Conservation (phyloP, 2,329 filamentous ascomycete species). For the Beauveria rudraprayagi region DNA sequence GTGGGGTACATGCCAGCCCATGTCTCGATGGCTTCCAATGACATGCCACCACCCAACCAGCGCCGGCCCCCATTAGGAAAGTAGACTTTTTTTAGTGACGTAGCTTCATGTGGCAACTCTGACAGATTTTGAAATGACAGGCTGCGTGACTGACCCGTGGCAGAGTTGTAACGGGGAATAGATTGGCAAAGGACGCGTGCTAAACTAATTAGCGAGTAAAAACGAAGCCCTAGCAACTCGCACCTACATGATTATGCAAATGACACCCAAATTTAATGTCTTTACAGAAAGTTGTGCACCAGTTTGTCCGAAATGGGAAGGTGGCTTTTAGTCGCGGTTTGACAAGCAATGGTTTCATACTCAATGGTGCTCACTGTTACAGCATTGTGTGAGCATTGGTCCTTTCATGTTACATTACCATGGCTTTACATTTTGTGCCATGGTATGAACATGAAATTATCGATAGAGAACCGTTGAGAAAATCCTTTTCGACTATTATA, state of each 20-base stretch:
- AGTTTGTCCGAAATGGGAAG: neutral
- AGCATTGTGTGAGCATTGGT: neutral
- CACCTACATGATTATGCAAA: neutral
- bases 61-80: conserved; percentile 6
- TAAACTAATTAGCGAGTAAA: neutral
- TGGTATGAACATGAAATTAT: neutral
- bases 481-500: neutral
- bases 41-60: neutral
- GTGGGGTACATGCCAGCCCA: neutral
- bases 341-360: neutral
- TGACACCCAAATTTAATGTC: neutral
- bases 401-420: conserved; percentile 3
- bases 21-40: neutral
- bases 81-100: neutral
- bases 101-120: neutral
- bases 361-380: neutral
- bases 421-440: neutral
- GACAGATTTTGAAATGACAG: neutral
- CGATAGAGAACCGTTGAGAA: neutral
- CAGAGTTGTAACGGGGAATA: neutral
- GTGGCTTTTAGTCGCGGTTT: conserved; percentile 1
- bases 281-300: neutral
- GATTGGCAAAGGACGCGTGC: conserved; percentile 1
- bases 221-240: neutral
- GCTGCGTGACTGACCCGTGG: neutral